A percentile compares a stretch with the other conserved stretches of the same genome.
Conservation (phyloP, 176 grass and related monocot genomes). For the Alloteropsis semialata region DNA sequence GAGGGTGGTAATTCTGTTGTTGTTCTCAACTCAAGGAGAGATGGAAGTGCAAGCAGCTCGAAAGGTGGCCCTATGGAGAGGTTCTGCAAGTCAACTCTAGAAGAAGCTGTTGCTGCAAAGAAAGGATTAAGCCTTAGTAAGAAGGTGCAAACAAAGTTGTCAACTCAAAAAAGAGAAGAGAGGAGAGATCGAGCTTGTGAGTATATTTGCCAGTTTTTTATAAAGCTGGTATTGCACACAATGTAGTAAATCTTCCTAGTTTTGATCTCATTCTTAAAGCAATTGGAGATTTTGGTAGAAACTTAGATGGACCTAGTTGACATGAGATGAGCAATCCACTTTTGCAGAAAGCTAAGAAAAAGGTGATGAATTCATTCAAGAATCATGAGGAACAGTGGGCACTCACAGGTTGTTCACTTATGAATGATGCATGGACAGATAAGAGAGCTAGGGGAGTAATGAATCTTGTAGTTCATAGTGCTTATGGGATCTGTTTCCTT, state of each 20-base stretch:
- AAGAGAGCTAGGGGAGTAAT: too few relatives aligned
- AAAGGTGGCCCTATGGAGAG: too few relatives aligned
- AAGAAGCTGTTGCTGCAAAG: too few relatives aligned
- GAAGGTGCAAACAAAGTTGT: neutral
- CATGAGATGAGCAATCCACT: neutral
- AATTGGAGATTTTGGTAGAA: neutral
- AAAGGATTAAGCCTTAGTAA: too few relatives aligned
- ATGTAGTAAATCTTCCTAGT: neutral
- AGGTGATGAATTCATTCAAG: neutral
- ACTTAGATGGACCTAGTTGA: neutral
- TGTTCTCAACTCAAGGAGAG: too few relatives aligned
- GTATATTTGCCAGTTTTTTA: neutral
- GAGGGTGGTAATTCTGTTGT: too few relatives aligned
- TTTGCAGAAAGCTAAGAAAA: neutral
- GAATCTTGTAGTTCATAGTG: too few relatives aligned
- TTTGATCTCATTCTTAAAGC: neutral
- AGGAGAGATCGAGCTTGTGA: neutral
- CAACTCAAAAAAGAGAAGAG: neutral
- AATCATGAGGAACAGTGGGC: neutral
- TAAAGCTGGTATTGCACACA: neutral
- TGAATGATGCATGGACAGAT: neutral
- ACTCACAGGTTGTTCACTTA: neutral
- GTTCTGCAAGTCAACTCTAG: too few relatives aligned
- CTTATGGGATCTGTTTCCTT: too few relatives aligned
- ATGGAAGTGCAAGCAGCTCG: too few relatives aligned